Evolutionary conservation across 2,329 filamentous ascomycete genomes (phyloP).

Genomic region (Alternaria angustiovoidea): DNA sequence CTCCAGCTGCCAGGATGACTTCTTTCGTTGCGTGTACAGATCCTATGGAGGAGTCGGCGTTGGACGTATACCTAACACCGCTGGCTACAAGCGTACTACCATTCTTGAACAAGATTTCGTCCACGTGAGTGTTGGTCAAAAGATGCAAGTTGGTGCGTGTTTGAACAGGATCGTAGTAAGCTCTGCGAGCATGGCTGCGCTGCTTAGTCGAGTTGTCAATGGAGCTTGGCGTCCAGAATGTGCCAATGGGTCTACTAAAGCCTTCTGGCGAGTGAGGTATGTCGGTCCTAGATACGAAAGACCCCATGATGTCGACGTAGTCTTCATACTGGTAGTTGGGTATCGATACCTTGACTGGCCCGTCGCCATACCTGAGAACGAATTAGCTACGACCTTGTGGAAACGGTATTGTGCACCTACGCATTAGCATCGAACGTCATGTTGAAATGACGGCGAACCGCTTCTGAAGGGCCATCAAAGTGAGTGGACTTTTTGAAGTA

Average conservation of each 20-base stretch:
- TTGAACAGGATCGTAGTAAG: slow-evolving; percentile 23
- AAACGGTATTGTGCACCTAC: background rate
- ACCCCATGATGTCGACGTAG: slow-evolving; percentile 13
- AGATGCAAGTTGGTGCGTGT: slow-evolving; percentile 12
- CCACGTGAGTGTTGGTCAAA: slow-evolving; percentile 19
- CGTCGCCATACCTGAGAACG: slow-evolving; percentile 15
- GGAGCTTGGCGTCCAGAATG: slow-evolving; percentile 34
- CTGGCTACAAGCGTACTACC: slow-evolving; percentile 7
- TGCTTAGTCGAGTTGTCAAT: slow-evolving; percentile 17
- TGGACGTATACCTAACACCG: slow-evolving; percentile 20
- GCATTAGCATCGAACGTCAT: slow-evolving; percentile 24
- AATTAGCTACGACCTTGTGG: background rate
- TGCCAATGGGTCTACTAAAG: slow-evolving; percentile 23
- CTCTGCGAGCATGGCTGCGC: slow-evolving; percentile 16
- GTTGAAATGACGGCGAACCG: slow-evolving; percentile 1
- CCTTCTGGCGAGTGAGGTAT: slow-evolving; percentile 16
- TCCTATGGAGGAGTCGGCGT: background rate
- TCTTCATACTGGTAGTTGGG: slow-evolving; percentile 26
- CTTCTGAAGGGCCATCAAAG: slow-evolving; percentile 19
- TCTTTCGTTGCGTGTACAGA: slow-evolving; percentile 48
- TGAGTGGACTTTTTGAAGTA: slow-evolving; percentile 42
- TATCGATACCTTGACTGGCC: slow-evolving; percentile 24
- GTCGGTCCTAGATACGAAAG: slow-evolving; percentile 11
- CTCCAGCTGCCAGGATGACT: slow-evolving; percentile 65
- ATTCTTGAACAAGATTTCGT: slow-evolving; percentile 15